These are phyloP conservation scores for Trichosanthes truncata DNA, from an alignment of 306 rosid species.

Conservation along the genomic window DNA sequence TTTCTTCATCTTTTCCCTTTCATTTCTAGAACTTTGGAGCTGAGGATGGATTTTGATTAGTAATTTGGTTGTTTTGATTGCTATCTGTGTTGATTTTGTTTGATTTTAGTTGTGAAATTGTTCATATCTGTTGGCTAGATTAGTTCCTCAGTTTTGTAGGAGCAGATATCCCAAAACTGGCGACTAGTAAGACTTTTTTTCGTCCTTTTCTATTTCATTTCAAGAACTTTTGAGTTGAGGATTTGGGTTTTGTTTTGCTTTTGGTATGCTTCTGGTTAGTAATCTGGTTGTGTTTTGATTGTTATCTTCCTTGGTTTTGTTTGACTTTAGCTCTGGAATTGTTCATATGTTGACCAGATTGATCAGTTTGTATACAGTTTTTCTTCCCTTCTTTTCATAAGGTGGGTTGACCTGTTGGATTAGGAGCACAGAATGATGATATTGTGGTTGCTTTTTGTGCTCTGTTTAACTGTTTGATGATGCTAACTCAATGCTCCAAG, in stretches of 20 bases:
- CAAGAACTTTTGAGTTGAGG: background rate
- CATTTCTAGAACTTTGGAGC: background rate
- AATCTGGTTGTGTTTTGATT: background rate
- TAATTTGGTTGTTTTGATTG: background rate
- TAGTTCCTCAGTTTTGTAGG: constrained; percentile 1
- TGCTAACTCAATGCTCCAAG: background rate
- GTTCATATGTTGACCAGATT: background rate
- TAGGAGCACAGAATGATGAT: background rate
- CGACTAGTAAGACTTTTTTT: constrained; percentile 43
- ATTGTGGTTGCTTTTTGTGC: background rate
- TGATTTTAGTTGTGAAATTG: background rate
- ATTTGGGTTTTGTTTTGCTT: background rate
- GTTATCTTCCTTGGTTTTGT: background rate
- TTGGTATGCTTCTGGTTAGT: background rate
- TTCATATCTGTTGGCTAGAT: background rate
- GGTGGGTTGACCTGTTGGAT: background rate
- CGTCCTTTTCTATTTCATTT: background rate
- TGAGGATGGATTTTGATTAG: background rate
- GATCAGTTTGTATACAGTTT: background rate
- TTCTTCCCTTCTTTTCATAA: background rate
- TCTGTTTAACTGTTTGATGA: background rate
- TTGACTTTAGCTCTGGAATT: background rate
- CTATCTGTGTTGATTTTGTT: background rate
- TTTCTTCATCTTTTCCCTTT: background rate
- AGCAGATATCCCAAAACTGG: constrained; percentile 87